A percentile compares a stretch with the other conserved stretches of the same genome.
Evolutionary conservation across 2,329 filamentous ascomycete genomes (phyloP).

Genomic region (Colletotrichum ledebouriae): DNA sequence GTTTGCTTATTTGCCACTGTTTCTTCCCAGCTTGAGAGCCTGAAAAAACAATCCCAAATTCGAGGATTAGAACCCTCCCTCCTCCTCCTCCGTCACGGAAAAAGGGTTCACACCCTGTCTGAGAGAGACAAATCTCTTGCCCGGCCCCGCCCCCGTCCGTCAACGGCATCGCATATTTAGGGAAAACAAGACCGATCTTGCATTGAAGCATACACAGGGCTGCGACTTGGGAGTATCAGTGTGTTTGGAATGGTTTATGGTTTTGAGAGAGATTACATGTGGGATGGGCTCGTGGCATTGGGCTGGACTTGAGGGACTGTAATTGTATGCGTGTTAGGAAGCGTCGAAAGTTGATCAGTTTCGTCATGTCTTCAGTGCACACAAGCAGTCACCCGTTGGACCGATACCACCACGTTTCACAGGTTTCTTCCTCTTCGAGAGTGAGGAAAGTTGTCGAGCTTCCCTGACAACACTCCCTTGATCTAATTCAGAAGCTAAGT

Average conservation of each 20-base stretch:
- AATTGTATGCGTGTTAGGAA: constrained; percentile 7
- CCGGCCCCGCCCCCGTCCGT: background rate
- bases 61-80: background rate
- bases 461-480: no score
- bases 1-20: constrained; percentile 3
- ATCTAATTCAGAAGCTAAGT: no score
- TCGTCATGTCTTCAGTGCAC: no score
- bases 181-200: background rate
- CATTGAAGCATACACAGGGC: background rate
- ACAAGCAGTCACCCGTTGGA: no score
- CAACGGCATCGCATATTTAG: background rate
- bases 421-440: no score
- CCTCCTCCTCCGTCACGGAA: background rate
- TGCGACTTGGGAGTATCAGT: background rate
- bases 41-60: background rate
- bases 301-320: background rate
- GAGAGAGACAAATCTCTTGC: background rate
- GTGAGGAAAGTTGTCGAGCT: no score
- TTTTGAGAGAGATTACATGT: background rate
- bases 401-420: no score
- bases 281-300: background rate
- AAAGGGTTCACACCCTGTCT: background rate
- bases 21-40: constrained; percentile 1
- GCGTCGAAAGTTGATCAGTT: constrained; percentile 6
- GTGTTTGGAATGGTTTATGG: background rate